Base-by-base conservation (phyloP, 2,329 filamentous ascomycete genomes). In the Zelopaecilomyces penicillatus region DNA sequence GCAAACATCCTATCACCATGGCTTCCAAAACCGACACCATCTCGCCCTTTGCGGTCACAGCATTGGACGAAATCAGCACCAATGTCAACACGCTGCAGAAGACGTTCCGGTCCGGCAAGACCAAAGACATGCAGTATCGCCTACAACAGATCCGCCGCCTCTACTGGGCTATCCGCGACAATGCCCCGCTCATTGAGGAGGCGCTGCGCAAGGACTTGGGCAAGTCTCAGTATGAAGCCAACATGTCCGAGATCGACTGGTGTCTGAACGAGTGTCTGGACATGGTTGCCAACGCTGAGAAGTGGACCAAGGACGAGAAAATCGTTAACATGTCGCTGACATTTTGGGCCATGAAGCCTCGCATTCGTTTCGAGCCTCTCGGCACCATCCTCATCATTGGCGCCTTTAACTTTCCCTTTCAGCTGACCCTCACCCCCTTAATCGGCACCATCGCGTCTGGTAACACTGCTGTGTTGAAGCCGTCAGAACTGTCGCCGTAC, bases 361-460 rank as follows among this genome's bases (percentile, higher is more conserved):
- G 76, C 59, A 82, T 94, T 61, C 75, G 82, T 52, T 94, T 95
- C 68, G 91, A 97, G 59, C 93, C 93, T 1, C 65, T 96, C 46
- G 93, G 93, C 32, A 72, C 81, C 35, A 80, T 87, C 8, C 72
- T 97, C 55, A 80, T 96, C 57, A 94, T 97, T 59, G 88, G 89
- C 46, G 82, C 93, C 37, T 97, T 87, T 78, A 98, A 98, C 72
- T 95, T 90, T 64, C 93, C 93, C 42, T 71, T 95, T 62, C 83
- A 90, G 66, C 75, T 97, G 37, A 80, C 82, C 33, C 62, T 97
- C 35, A 76, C 79, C 1, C 89, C 91, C 2, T 65, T 95, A 49
- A 78, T 95, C 50, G 93, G 91, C 46, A 93, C 91, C 57, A 95
- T 98, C 56, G 82, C 87, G 37, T 91, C 88, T 6, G 93, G 93